Evolutionary conservation across 1,284 basidiomycete genomes (phyloP).

Genomic region (Inonotus hispidus): DNA sequence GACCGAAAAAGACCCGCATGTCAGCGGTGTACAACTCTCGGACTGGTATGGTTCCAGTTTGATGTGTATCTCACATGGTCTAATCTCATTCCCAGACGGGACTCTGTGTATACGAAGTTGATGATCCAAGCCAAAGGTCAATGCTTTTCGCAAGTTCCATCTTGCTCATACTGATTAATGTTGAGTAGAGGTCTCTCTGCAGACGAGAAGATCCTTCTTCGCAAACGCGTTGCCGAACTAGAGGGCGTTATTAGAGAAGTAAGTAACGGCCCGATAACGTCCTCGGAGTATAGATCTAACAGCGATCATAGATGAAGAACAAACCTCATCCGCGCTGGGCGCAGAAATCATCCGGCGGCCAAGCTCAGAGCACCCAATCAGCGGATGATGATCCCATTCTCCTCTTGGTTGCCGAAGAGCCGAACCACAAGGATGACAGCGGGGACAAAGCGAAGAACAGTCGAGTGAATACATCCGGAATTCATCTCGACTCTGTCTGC

Average conservation of each 20-base stretch:
- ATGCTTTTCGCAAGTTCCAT: background rate
- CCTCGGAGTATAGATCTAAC: conserved; percentile 22
- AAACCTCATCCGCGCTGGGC: conserved; percentile 67
- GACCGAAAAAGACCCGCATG: conserved; percentile 63
- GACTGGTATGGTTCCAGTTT: conserved; percentile 44
- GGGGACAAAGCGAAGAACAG: background rate
- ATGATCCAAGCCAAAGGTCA: conserved; percentile 60
- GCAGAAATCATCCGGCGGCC: conserved; percentile 28
- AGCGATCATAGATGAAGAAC: conserved; percentile 47
- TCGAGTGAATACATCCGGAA: conserved; percentile 2
- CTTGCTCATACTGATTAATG: background rate
- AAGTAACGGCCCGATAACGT: conserved; percentile 17
- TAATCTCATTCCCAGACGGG: conserved; percentile 49
- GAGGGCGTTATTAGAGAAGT: conserved; percentile 81
- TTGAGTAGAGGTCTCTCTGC: conserved; percentile 27
- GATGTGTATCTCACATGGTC: background rate
- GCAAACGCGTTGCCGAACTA: conserved; percentile 74
- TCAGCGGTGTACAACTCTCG: conserved; percentile 66
- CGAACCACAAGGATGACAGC: background rate
- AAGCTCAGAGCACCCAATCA: conserved; percentile 20
- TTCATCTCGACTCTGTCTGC: conserved; percentile 2
- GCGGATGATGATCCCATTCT: background rate
- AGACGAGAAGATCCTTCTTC: conserved; percentile 62
- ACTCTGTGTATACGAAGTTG: conserved; percentile 79
- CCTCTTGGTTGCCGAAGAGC: background rate